Evolutionary conservation across 2,329 filamentous ascomycete genomes (phyloP).

Genomic region (Monosporascus sp.): DNA sequence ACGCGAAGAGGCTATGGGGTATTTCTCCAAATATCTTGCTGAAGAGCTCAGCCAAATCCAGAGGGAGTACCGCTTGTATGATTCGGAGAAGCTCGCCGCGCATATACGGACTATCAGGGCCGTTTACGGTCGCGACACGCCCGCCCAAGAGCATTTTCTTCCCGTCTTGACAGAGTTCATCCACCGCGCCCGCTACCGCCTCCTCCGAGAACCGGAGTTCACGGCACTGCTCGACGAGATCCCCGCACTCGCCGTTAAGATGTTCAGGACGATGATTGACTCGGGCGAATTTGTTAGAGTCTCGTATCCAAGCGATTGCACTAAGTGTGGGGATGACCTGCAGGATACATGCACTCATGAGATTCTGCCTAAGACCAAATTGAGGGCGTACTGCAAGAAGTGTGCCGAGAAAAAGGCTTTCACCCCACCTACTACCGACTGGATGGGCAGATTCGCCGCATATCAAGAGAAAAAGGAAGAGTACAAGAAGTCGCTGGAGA

Average conservation of each 20-base stretch:
- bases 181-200: background rate
- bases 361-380: too few species aligned
- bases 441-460: too few species aligned
- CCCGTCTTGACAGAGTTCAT: background rate
- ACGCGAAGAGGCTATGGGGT: background rate
- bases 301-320: too few species aligned
- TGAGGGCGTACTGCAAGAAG: too few species aligned
- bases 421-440: too few species aligned
- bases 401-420: too few species aligned
- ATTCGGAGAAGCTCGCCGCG: background rate
- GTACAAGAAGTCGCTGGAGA: too few species aligned
- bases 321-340: too few species aligned
- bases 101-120: background rate
- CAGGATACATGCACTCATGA: too few species aligned
- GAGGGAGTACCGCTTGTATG: background rate
- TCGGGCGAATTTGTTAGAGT: too few species aligned
- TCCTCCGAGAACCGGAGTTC: background rate
- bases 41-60: background rate
- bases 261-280: too few species aligned
- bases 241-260: background rate
- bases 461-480: too few species aligned
- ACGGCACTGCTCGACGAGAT: background rate
- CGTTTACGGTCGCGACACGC: background rate
- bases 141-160: background rate
- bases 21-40: background rate